Evolutionary conservation across 164 flowering plant genomes (phyloP).

Genomic region (Tetracentron sinense): DNA sequence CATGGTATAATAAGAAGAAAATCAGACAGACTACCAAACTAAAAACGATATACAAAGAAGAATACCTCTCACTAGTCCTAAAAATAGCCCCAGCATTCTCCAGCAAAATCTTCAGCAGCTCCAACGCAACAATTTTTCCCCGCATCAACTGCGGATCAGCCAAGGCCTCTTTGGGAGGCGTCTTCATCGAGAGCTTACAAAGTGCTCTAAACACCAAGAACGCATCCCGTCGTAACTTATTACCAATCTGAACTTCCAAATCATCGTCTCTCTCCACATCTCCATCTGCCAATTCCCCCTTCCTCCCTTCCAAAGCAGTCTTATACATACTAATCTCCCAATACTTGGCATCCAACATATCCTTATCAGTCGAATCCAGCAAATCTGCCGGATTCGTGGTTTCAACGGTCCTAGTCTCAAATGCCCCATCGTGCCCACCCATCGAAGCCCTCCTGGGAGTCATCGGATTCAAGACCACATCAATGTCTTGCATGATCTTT

Average conservation of each 20-base stretch:
- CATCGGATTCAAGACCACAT: constrained; percentile 77
- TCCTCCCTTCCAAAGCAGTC: constrained; percentile 94
- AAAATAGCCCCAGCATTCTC: constrained; percentile 98
- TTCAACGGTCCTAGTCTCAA: constrained; percentile 85
- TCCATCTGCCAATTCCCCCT: constrained; percentile 94
- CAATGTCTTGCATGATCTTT: constrained; percentile 89
- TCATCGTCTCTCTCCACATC: constrained; percentile 87
- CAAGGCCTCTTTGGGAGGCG: constrained; percentile 90
- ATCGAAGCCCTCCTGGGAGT: constrained; percentile 37
- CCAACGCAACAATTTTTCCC: constrained; percentile 96
- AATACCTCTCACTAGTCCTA: constrained; percentile 93
- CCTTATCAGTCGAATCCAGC: constrained; percentile 96
- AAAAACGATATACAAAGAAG: not conserved
- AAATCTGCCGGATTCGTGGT: constrained; percentile 92
- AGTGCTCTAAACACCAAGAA: constrained; percentile 95
- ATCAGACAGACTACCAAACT: not conserved
- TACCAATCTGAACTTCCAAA: constrained; percentile 96
- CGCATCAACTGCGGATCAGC: constrained; percentile 91
- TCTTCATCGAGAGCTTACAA: constrained; percentile 97
- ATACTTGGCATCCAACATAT: constrained; percentile 98
- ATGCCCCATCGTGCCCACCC: constrained; percentile 86
- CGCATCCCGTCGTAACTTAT: constrained; percentile 93
- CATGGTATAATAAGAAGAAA: too few species aligned
- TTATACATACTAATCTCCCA: constrained; percentile 99
- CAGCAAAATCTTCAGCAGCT: constrained; percentile 91